A percentile compares a stretch with the other conserved stretches of the same genome.
phyloP scores from a whole-genome alignment of 176 grass and related monocot genomes.

The Oryza officinalis region DNA sequence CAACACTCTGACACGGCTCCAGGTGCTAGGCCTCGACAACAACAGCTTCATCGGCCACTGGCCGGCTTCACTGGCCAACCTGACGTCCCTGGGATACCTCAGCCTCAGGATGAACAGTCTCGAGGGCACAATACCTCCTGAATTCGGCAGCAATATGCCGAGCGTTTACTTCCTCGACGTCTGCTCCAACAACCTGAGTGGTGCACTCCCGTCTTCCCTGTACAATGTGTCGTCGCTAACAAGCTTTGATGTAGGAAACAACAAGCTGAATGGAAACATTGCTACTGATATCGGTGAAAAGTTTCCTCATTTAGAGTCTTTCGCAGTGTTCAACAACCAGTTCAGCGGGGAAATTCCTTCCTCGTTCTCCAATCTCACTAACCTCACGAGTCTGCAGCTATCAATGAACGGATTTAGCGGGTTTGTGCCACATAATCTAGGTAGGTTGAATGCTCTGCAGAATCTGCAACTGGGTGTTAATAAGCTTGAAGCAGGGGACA shows the following conservation, averaged over 20 bases:
- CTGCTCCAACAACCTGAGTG: not conserved
- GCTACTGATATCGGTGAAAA: not conserved
- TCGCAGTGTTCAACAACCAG: not conserved
- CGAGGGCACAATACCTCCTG: not conserved
- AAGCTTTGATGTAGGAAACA: not conserved
- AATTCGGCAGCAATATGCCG: not conserved
- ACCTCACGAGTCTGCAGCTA: not conserved
- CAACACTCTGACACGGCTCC: not conserved
- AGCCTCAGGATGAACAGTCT: not conserved
- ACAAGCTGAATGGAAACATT: not conserved
- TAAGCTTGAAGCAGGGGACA: not conserved
- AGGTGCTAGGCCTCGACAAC: accelerated
- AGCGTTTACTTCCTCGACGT: not conserved
- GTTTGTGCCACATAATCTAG: not conserved
- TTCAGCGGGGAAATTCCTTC: constrained; percentile 7
- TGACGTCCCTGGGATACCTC: not conserved
- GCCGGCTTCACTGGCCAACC: constrained; percentile 6
- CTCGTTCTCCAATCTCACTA: not conserved
- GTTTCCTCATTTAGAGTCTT: not conserved
- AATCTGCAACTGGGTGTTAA: not conserved
- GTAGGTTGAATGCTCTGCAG: not conserved
- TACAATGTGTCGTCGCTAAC: not conserved
- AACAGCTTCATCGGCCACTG: not conserved
- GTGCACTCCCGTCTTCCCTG: not conserved
- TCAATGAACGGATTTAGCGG: not conserved